Percentiles rank a stretch among this genome's conserved stretches.
Conservation (phyloP, 2,329 filamentous ascomycete genomes). For the Graphilbum ipis-grandicollis region DNA sequence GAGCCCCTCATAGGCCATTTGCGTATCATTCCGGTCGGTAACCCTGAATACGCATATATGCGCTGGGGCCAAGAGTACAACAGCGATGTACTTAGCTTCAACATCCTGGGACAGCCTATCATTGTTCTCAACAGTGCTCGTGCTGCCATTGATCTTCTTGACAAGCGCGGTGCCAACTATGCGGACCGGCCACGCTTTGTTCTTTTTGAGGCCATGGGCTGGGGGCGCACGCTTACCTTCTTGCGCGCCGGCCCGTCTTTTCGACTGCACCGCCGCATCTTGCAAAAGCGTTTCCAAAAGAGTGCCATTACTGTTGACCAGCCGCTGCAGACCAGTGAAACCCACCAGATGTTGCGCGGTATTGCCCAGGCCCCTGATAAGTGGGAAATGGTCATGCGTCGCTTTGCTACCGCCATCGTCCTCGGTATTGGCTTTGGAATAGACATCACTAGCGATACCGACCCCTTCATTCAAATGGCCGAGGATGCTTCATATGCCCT, state of each 20-base stretch:
- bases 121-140: slow-evolving; percentile 20
- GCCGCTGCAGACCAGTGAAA: slow-evolving; percentile 13
- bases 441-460: slow-evolving; percentile 16
- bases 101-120: slow-evolving; percentile 18
- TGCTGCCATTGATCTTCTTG: slow-evolving; percentile 20
- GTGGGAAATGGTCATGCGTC: slow-evolving; percentile 20
- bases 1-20: slow-evolving; percentile 10
- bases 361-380: slow-evolving; percentile 15
- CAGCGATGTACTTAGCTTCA: slow-evolving; percentile 15
- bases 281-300: slow-evolving; percentile 16
- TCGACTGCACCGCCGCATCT: slow-evolving; percentile 21
- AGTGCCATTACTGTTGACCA: slow-evolving; percentile 15
- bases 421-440: slow-evolving; percentile 26
- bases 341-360: slow-evolving; percentile 13
- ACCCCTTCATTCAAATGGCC: slow-evolving; percentile 23
- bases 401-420: slow-evolving; percentile 23
- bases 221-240: slow-evolving; percentile 25
- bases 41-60: slow-evolving; percentile 7
- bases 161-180: slow-evolving; percentile 20
- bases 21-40: slow-evolving; percentile 8
- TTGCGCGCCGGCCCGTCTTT: slow-evolving; percentile 21
- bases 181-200: slow-evolving; percentile 20
- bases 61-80: slow-evolving; percentile 10
- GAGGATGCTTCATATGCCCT: slow-evolving; percentile 7
- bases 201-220: slow-evolving; percentile 21